Conservation (phyloP, 352 stramenopile genomes). For the Globisporangium paddicum region DNA sequence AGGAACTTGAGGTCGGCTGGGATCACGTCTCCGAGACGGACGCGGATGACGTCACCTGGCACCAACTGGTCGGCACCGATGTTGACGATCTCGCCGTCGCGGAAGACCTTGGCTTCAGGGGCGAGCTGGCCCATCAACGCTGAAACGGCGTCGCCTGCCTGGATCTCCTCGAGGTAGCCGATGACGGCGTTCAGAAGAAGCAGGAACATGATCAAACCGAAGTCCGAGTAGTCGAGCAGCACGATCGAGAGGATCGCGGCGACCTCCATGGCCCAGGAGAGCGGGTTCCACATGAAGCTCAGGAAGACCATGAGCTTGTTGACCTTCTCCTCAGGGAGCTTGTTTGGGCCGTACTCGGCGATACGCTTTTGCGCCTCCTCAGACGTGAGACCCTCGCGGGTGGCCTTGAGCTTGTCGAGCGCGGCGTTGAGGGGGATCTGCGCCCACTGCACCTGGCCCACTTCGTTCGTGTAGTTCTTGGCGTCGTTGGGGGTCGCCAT, state of each 20-base stretch:
- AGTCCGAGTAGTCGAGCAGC: slow-evolving; percentile 74
- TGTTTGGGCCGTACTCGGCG: slow-evolving; percentile 76
- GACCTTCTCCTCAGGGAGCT: slow-evolving; percentile 70
- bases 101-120: slow-evolving; percentile 81
- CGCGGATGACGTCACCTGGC: slow-evolving; percentile 65
- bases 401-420: slow-evolving; percentile 79
- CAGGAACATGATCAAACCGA: slow-evolving; percentile 65
- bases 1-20: slow-evolving; percentile 89
- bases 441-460: slow-evolving; percentile 73
- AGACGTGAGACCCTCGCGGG: slow-evolving; percentile 62
- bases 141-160: slow-evolving; percentile 84
- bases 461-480: slow-evolving; percentile 79
- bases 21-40: slow-evolving; percentile 88
- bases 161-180: slow-evolving; percentile 79
- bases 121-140: slow-evolving; percentile 87
- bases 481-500: slow-evolving; percentile 72
- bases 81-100: slow-evolving; percentile 76
- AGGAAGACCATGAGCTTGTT: slow-evolving; percentile 81
- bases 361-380: slow-evolving; percentile 71
- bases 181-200: slow-evolving; percentile 72
- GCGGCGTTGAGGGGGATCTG: slow-evolving; percentile 70
- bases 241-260: slow-evolving; percentile 70
- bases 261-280: slow-evolving; percentile 82
- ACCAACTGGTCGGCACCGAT: slow-evolving; percentile 61
- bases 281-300: slow-evolving; percentile 79